Conservation (phyloP, 1,139 yeast species). For the Debaryomycetaceae sp. region DNA sequence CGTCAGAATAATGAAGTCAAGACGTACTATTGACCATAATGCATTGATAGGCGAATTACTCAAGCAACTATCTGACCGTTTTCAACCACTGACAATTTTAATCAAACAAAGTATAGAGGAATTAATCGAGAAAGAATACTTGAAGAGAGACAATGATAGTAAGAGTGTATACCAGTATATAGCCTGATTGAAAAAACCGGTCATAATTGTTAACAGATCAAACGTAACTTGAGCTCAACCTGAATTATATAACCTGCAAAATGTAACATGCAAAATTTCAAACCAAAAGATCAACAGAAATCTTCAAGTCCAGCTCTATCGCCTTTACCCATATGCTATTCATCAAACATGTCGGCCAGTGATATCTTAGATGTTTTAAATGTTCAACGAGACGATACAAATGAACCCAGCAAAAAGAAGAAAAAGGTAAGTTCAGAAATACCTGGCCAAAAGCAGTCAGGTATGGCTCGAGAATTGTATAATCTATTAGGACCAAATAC, state of each 20-base stretch:
- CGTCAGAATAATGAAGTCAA: slow-evolving; percentile 81
- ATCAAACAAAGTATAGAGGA: slow-evolving; percentile 81
- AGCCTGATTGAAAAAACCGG: slow-evolving; percentile 31
- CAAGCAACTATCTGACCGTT: slow-evolving; percentile 58
- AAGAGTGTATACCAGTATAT: slow-evolving; percentile 67
- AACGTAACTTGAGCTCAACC: not conserved
- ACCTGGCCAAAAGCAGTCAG: slow-evolving; percentile 54
- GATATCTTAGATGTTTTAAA: slow-evolving; percentile 80
- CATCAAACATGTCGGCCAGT: slow-evolving; percentile 39
- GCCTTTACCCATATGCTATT: too few species aligned
- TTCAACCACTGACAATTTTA: slow-evolving; percentile 62
- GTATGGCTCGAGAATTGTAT: slow-evolving; percentile 88
- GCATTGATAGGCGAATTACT: slow-evolving; percentile 66
- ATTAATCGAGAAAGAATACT: slow-evolving; percentile 77
- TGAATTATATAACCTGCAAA: not conserved
- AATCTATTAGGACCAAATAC: slow-evolving; percentile 87
- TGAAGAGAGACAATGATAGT: slow-evolving; percentile 67
- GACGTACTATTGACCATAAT: slow-evolving; percentile 59
- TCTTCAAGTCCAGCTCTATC: too few species aligned
- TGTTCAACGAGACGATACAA: slow-evolving; percentile 45
- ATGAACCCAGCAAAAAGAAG: slow-evolving; percentile 37
- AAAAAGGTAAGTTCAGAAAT: slow-evolving; percentile 21
- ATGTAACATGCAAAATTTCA: too few species aligned
- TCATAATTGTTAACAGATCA: too few species aligned
- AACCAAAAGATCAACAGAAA: too few species aligned